These are phyloP conservation scores for Silene latifolia DNA, from an alignment of 148 eudicot genomes.

Conservation along the genomic window DNA sequence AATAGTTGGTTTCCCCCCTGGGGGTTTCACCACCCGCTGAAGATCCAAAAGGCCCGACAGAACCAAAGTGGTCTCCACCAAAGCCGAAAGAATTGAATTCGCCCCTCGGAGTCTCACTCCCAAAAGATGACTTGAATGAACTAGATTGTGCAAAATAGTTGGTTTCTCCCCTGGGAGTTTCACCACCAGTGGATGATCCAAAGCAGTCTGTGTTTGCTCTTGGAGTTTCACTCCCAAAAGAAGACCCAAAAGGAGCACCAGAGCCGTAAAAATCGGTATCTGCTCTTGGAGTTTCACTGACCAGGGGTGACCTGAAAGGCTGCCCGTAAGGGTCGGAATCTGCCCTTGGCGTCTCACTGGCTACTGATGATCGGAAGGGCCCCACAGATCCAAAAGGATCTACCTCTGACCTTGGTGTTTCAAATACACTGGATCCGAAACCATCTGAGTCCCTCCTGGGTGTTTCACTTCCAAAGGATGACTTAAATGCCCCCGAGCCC, in stretches of 20 bases:
- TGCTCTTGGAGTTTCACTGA: no score
- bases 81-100: conserved; percentile 35
- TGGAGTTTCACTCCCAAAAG: no score
- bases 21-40: conserved; percentile 30
- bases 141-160: conserved; percentile 30
- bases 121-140: conserved; percentile 29
- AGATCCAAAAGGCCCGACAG: conserved; percentile 36
- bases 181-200: conserved; percentile 26
- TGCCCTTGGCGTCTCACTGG: conserved; percentile 37
- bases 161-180: conserved; percentile 38
- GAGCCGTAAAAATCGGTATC: no score
- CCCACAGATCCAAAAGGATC: conserved; percentile 33
- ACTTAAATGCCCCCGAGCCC: conserved; percentile 18
- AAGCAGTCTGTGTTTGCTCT: no score
- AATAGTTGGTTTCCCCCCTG: conserved; percentile 34
- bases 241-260: no score
- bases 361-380: conserved; percentile 29
- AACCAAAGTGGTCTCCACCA: conserved; percentile 35
- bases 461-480: background rate
- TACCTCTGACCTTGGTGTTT: conserved; percentile 50
- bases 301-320: no score
- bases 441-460: background rate
- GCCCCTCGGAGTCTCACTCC: conserved; percentile 49
- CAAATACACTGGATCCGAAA: conserved; percentile 55
- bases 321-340: conserved; percentile 33